Conservation (phyloP, 2,329 filamentous ascomycete genomes). For the Curvularia spicifera region DNA sequence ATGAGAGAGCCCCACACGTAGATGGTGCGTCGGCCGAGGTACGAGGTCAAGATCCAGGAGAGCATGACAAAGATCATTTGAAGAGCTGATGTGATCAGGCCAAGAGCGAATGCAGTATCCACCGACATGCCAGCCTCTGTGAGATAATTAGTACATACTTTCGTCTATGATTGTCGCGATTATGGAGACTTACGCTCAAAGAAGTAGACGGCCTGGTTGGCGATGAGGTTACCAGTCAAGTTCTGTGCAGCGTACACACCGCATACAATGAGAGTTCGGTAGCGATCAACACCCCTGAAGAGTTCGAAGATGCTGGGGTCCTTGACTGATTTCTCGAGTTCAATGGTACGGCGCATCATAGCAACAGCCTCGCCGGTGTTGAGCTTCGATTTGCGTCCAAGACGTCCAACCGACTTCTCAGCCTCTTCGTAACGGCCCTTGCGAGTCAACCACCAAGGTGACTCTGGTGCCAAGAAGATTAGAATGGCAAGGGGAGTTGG, state of each 20-base stretch:
- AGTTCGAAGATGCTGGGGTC: constrained; percentile 60
- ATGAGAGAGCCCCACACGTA: constrained; percentile 66
- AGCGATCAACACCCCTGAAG: constrained; percentile 61
- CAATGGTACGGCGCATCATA: constrained; percentile 65
- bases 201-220: constrained; percentile 68
- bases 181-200: constrained; percentile 52
- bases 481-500: constrained; percentile 54
- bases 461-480: constrained; percentile 59
- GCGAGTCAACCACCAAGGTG: constrained; percentile 59
- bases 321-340: constrained; percentile 59
- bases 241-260: constrained; percentile 66
- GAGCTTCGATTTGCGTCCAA: constrained; percentile 55
- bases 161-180: too few species aligned
- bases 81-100: constrained; percentile 69
- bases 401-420: constrained; percentile 56
- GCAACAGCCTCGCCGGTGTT: constrained; percentile 58
- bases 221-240: constrained; percentile 67
- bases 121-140: constrained; percentile 62
- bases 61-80: constrained; percentile 68
- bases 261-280: constrained; percentile 63
- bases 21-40: constrained; percentile 68
- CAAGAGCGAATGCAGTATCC: constrained; percentile 65
- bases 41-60: constrained; percentile 70
- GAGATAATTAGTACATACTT: background rate
- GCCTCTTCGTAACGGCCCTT: constrained; percentile 53